Evolutionary conservation across 257 asterid genomes (phyloP).

Genomic region (Paulownia fortunei): DNA sequence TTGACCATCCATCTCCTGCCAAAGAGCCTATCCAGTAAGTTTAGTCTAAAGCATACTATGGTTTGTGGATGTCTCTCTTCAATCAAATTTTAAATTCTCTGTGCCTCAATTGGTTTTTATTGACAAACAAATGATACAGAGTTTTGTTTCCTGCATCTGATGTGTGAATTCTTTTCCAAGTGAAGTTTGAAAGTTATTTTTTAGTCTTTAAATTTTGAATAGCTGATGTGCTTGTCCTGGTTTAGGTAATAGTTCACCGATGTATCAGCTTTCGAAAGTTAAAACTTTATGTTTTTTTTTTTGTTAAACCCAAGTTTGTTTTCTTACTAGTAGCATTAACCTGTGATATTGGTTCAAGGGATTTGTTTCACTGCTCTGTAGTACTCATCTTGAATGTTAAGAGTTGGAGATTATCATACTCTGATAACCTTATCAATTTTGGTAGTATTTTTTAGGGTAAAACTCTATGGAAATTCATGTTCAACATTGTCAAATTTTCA

Average conservation of each 20-base stretch:
- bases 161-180: neutral
- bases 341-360: neutral
- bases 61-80: neutral
- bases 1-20: constrained; percentile 22
- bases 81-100: neutral
- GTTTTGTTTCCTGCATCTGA: neutral
- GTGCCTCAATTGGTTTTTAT: neutral
- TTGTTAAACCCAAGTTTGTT: too few species aligned
- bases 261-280: neutral
- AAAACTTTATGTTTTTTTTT: too few species aligned
- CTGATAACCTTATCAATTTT: neutral
- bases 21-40: constrained; percentile 41
- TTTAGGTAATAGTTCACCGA: neutral
- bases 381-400: too few species aligned
- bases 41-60: neutral
- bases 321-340: too few species aligned
- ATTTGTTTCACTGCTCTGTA: neutral
- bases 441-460: neutral
- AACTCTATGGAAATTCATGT: neutral
- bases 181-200: neutral
- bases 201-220: neutral
- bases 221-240: neutral
- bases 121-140: neutral
- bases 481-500: neutral
- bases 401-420: neutral